Base-by-base conservation (phyloP, 1,284 basidiomycete genomes). In the Malassezia cuniculi region DNA sequence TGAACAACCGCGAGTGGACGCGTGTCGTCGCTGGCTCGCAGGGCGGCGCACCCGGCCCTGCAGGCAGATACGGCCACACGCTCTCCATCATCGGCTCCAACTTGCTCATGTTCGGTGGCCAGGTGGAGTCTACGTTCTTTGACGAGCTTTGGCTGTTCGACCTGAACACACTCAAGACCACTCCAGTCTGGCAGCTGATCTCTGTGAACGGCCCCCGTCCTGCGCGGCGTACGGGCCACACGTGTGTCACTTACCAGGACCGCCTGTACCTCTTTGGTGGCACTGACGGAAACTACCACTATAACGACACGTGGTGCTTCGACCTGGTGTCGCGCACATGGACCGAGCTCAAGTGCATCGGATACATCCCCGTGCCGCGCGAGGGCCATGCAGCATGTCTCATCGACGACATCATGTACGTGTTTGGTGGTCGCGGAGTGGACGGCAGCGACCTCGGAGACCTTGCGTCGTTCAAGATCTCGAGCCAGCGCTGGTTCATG, bases 261-360 rank as follows among this genome's bases (percentile, higher is more conserved):
- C 80, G 80, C 53, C 78, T 99, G 45, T 57, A 39, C 59, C 86
- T 86, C 40, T 97, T 99, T 58, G 93, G 93, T 32, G 93, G 93
- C 36, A 99, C 93, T 5, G 93, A 99, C 60, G 90, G 89, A 18
- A 81, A 84, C 66, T 97, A 85, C 70, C 93, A 97, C 69, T 99
- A 99, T 72, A 97, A 97, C 69, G 93, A 99, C 66, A 97, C 90
- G 5, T 99, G 93, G 93, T 76, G 80, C 18, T 95, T 86, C 69
- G 87, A 94, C 68, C 74, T 87, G 31, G 74, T 74, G 21, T 82
- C 85, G 0, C 76, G 77, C 42, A 76, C 71, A 33, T 99, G 93
- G 93, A 76, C 81, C 10, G 93, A 99, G 68, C 73, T 99, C 40
- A 80, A 82, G 27, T 97, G 93, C 69, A 95, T 95, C 41, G 93